Percentiles rank a stretch among this genome's conserved stretches.
Evolutionary conservation across 768 basidiomycete genomes (phyloP).

Genomic region (Pleurotus pulmonarius): DNA sequence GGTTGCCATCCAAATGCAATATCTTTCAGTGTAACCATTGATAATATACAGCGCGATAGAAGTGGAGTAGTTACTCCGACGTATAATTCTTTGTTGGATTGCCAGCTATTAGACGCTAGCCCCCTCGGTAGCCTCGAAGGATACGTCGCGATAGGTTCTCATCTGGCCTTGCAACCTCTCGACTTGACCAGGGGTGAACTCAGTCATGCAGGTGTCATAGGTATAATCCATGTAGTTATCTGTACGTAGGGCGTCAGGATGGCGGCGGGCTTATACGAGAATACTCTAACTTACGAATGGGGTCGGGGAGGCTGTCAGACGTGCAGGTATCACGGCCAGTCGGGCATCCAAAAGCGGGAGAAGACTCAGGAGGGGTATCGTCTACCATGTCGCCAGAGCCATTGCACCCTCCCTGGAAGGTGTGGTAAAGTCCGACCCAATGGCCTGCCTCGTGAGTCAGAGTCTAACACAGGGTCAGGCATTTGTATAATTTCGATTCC

Average conservation of each 20-base stretch:
- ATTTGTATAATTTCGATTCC: too few relatives aligned
- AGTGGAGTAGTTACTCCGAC: background rate
- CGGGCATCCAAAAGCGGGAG: conserved; percentile 38
- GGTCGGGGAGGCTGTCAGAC: conserved; percentile 33
- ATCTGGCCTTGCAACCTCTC: conserved; percentile 38
- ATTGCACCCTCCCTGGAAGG: conserved; percentile 31
- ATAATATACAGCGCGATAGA: background rate
- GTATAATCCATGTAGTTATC: conserved; percentile 56
- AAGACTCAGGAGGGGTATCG: conserved; percentile 45
- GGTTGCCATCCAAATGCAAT: background rate
- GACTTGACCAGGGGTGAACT: conserved; percentile 44
- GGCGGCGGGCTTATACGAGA: too few relatives aligned
- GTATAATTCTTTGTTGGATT: background rate
- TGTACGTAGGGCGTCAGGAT: conserved; percentile 8
- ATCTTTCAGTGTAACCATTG: background rate
- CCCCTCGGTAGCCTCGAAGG: background rate
- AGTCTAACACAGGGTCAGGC: conserved; percentile 16
- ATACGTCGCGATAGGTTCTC: conserved; percentile 38
- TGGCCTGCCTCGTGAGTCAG: conserved; percentile 34
- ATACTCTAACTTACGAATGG: conserved; percentile 31
- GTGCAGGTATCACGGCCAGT: conserved; percentile 31
- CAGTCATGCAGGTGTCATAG: conserved; percentile 45
- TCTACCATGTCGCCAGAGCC: conserved; percentile 16
- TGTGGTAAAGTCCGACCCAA: conserved; percentile 37
- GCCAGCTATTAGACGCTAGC: background rate